These are phyloP conservation scores for Phialophora expanda DNA, from an alignment of 2,329 filamentous ascomycete species.

Conservation along the genomic window DNA sequence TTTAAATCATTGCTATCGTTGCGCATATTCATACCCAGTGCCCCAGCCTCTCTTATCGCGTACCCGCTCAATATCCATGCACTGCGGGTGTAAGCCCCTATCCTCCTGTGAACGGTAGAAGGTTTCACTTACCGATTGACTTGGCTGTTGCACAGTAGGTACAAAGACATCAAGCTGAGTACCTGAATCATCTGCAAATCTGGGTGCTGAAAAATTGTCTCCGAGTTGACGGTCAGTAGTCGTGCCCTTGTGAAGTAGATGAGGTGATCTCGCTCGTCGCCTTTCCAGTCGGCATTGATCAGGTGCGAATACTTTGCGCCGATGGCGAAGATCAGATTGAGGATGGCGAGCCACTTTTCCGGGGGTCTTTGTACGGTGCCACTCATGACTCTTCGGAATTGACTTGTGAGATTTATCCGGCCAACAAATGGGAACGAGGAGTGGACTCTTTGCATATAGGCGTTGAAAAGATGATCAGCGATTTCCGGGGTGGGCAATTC, in stretches of 20 bases:
- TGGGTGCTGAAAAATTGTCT: conserved; percentile 51
- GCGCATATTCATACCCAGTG: conserved; percentile 53
- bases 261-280: conserved; percentile 51
- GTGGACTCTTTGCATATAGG: conserved; percentile 51
- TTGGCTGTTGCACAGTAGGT: conserved; percentile 50
- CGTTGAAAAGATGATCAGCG: conserved; percentile 51
- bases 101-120: conserved; percentile 15
- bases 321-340: conserved; percentile 56
- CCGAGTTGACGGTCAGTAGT: conserved; percentile 50
- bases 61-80: conserved; percentile 52
- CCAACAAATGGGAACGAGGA: conserved; percentile 54
- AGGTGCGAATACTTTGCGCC: conserved; percentile 51
- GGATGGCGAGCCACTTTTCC: conserved; percentile 52
- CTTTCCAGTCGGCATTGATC: conserved; percentile 50
- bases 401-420: conserved; percentile 47
- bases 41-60: conserved; percentile 51
- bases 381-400: conserved; percentile 48
- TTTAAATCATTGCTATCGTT: conserved; percentile 48
- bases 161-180: conserved; percentile 51
- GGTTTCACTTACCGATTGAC: conserved; percentile 51
- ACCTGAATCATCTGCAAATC: conserved; percentile 55
- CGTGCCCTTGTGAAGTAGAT: conserved; percentile 53
- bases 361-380: conserved; percentile 42
- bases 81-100: conserved; percentile 38
- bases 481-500: conserved; percentile 49